These are phyloP conservation scores for Rhynchosporium graminicola DNA, from an alignment of 2,329 filamentous ascomycete species.

Conservation along the genomic window DNA sequence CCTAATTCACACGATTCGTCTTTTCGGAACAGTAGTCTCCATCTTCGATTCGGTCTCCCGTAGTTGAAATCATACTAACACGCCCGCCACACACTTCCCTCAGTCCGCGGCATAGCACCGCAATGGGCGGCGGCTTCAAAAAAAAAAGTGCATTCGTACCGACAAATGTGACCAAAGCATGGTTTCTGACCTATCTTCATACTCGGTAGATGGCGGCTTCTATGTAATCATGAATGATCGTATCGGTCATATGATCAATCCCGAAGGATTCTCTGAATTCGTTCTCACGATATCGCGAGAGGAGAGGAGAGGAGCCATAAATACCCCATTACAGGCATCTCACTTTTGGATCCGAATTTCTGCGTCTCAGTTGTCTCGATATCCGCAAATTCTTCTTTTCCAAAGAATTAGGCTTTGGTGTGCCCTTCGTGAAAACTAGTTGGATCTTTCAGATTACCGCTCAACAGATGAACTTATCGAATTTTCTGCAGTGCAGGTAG, in stretches of 20 bases:
- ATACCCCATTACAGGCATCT: neutral
- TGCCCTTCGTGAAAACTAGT: neutral
- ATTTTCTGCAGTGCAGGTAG: neutral
- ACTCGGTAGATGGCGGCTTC: neutral
- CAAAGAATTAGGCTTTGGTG: neutral
- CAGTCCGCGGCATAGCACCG: neutral
- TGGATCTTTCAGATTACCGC: neutral
- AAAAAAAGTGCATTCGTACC: neutral
- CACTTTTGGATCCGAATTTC: neutral
- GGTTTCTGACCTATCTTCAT: neutral
- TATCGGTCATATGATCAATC: conserved; percentile 37
- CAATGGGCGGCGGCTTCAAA: neutral
- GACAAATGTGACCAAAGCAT: neutral
- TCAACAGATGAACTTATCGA: neutral
- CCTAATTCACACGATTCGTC: neutral
- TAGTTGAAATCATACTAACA: conserved; percentile 29
- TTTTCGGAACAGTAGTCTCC: conserved; percentile 12
- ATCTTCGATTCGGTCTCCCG: conserved; percentile 23
- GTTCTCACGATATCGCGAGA: conserved; percentile 21
- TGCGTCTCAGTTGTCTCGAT: neutral
- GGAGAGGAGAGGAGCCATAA: conserved; percentile 31
- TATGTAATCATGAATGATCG: conserved; percentile 27
- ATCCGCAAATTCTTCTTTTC: neutral
- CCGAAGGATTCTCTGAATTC: conserved; percentile 26
- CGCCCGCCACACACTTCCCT: neutral